Base-by-base conservation (phyloP, 257 asterid species). In the Solanum sparsipilum region DNA sequence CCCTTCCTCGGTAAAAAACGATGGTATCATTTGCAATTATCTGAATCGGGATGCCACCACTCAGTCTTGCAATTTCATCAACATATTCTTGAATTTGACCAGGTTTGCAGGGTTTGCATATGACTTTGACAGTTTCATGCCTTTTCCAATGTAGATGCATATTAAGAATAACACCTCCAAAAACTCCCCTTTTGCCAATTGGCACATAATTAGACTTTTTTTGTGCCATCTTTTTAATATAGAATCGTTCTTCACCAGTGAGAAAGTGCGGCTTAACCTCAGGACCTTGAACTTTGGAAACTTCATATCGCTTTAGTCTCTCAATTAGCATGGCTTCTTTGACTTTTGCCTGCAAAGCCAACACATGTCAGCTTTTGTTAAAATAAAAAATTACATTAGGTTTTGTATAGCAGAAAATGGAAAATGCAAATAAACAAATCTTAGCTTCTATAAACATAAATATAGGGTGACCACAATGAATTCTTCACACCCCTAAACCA, bases 211-310 rank as follows among this genome's bases (percentile, higher is more conserved):
- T 56, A 18, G 65, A 56, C 65, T 3, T 56, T 56, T 56, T 56
- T 20, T 56, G 65, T 20, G 25, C 65, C 65, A 56, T 56, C 5
- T 56, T 56, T 56, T 56, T 56, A 20, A 56, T 56, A 56, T 56
- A 56, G 65, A 56, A 56, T 56, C 11, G 65, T 56, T 56, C 65
- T 56, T 56, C 65, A 56, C 65, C 65, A 20, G 65, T 56, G 65
- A 56, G 65, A 56, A 56, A 20, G 4, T 56, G 65, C 5, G 65
- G 98, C 91, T 94, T 90, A 23, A 96, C 96, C 78, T 88, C 74
- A 74, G 98, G 99, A 38, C 99, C 99, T 90, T 95, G 97, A 88
- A 93, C 95, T 91, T 92, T 93, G 87, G 96, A 86, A 84, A 96
- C 98, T 89, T 96, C 98, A 82, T 95, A 95, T 52, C 93, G 92